phyloP scores from a whole-genome alignment of 257 asterid species.

The Nicotiana obtusifolia region DNA sequence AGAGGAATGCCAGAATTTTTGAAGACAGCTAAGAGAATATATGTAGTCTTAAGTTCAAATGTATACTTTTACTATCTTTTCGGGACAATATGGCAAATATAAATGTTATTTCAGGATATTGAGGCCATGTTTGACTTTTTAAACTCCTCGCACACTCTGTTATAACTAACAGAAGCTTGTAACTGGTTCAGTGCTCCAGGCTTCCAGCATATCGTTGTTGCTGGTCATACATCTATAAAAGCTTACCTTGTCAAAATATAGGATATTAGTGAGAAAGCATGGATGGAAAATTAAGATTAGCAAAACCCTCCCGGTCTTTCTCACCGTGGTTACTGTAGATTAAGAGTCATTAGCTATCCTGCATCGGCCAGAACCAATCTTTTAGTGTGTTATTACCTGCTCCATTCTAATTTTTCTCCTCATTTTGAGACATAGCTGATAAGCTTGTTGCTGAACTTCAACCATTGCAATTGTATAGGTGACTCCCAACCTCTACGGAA shows the following conservation, averaged over 20 bases:
- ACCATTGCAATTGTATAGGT: conserved; percentile 42
- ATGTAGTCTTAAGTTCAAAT: not conserved
- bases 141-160: not conserved
- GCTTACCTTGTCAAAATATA: not conserved
- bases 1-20: not conserved
- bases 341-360: not conserved
- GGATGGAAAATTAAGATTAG: not conserved
- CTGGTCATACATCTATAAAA: not conserved
- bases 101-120: not conserved
- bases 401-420: not conserved
- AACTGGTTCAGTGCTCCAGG: not conserved
- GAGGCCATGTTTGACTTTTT: not conserved
- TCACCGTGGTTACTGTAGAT: not conserved
- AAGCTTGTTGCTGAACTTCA: conserved; percentile 1
- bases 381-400: not conserved
- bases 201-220: not conserved
- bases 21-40: not conserved
- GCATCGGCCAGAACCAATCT: not conserved
- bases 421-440: not conserved
- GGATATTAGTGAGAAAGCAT: not conserved
- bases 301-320: not conserved
- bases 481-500: conserved; percentile 95
- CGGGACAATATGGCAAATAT: not conserved
- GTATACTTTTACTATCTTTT: not conserved
- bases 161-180: not conserved